These are phyloP conservation scores for Coemansia sp. DNA, from an alignment of 192 early-diverging fungal genomes.

Conservation along the genomic window DNA sequence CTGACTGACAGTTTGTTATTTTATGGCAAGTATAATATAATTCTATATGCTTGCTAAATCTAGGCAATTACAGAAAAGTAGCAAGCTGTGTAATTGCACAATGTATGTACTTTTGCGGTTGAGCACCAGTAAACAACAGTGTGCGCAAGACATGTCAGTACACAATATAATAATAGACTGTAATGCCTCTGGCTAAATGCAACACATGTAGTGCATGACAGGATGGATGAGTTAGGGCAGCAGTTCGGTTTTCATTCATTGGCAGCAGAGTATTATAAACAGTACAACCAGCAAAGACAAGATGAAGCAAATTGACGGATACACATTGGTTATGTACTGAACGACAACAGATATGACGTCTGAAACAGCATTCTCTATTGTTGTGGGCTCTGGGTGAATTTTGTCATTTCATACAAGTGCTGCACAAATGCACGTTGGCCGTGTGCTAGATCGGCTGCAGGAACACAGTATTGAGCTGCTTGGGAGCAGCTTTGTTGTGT, in stretches of 20 bases:
- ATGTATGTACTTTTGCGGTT: not conserved
- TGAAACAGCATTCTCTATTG: conserved; percentile 6
- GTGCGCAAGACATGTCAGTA: not conserved
- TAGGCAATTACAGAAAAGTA: too few species aligned
- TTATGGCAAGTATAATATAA: too few species aligned
- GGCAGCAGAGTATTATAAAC: conserved; percentile 81
- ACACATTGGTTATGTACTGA: conserved; percentile 17
- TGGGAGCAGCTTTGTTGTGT: conserved; percentile 18
- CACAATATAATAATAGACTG: too few species aligned
- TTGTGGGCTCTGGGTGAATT: conserved; percentile 3
- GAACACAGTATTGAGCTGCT: not conserved
- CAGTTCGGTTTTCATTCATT: conserved; percentile 70
- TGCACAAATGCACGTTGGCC: not conserved
- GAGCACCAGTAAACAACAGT: not conserved
- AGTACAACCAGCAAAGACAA: conserved; percentile 43
- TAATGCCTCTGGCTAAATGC: conserved; percentile 62
- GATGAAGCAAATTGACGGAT: conserved; percentile 2
- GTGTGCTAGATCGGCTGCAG: conserved; percentile 8
- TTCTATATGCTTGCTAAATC: too few species aligned
- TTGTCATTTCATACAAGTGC: conserved; percentile 9
- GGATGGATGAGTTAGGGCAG: conserved; percentile 56
- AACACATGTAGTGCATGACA: conserved; percentile 55
- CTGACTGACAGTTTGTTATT: too few species aligned
- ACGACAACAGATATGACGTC: not conserved
- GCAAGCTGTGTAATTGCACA: too few species aligned